Evolutionary conservation across 2,329 filamentous ascomycete species (phyloP).

Genomic region (Colletotrichum higginsianum): DNA sequence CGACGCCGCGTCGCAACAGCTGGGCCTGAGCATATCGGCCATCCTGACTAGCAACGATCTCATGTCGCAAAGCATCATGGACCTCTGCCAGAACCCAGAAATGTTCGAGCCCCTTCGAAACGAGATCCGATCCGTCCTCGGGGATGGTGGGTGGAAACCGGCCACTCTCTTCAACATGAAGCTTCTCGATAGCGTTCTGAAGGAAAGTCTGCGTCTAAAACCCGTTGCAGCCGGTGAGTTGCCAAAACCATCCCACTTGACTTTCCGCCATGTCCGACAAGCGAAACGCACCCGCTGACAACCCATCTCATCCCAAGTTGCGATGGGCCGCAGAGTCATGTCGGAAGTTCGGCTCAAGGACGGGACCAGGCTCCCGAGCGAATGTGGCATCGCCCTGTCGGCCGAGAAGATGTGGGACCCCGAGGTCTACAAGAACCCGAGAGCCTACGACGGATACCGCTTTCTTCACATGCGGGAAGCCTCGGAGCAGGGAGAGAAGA

Average conservation of each 20-base stretch:
- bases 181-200: constrained; percentile 35
- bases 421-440: constrained; percentile 46
- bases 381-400: constrained; percentile 43
- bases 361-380: constrained; percentile 46
- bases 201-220: constrained; percentile 38
- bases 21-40: constrained; percentile 45
- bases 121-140: constrained; percentile 41
- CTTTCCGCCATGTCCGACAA: too few relatives aligned
- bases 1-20: constrained; percentile 36
- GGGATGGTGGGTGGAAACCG: constrained; percentile 14
- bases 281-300: neutral
- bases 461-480: constrained; percentile 48
- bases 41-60: constrained; percentile 47
- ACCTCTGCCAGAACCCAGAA: constrained; percentile 44
- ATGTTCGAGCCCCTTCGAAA: constrained; percentile 44
- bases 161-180: constrained; percentile 32
- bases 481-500: constrained; percentile 44
- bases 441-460: constrained; percentile 48
- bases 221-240: constrained; percentile 32
- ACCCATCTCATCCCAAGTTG: constrained; percentile 3
- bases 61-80: constrained; percentile 43
- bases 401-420: constrained; percentile 45
- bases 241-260: neutral
- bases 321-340: constrained; percentile 26
- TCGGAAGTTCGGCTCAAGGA: constrained; percentile 36